Percentiles rank a stretch among this genome's conserved stretches.
Evolutionary conservation across 2,329 filamentous ascomycete species (phyloP).

Genomic region (Arachnomyces sp.): DNA sequence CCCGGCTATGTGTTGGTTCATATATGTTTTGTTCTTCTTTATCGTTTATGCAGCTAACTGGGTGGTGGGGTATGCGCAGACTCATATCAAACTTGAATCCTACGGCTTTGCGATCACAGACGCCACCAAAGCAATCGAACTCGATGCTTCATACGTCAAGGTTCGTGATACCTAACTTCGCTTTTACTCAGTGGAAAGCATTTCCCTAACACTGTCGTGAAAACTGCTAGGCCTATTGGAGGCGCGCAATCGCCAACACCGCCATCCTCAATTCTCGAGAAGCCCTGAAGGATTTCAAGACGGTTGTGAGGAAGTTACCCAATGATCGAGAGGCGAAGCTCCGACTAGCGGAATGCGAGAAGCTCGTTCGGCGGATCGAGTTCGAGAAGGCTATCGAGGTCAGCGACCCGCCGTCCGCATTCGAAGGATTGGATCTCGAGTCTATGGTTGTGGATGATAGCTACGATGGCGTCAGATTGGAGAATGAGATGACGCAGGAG

Average conservation of each 20-base stretch:
- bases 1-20: too few relatives aligned
- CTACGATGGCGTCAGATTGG: slow-evolving; percentile 78
- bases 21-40: too few relatives aligned
- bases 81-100: slow-evolving; percentile 85
- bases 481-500: slow-evolving; percentile 82
- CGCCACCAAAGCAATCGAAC: slow-evolving; percentile 81
- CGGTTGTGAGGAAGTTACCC: slow-evolving; percentile 80
- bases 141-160: slow-evolving; percentile 85
- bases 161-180: slow-evolving; percentile 38
- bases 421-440: slow-evolving; percentile 82
- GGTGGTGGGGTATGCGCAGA: too few relatives aligned
- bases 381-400: slow-evolving; percentile 95
- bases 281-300: slow-evolving; percentile 84
- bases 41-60: too few relatives aligned
- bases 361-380: slow-evolving; percentile 82
- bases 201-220: neutral
- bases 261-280: slow-evolving; percentile 85
- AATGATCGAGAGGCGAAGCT: slow-evolving; percentile 83
- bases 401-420: slow-evolving; percentile 82
- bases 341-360: slow-evolving; percentile 88
- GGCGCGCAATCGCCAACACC: slow-evolving; percentile 82
- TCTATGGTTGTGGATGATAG: slow-evolving; percentile 71
- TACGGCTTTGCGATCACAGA: slow-evolving; percentile 90
- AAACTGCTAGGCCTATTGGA: slow-evolving; percentile 90
- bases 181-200: neutral